Percentiles rank a stretch among this genome's conserved stretches.
Conservation (phyloP, 176 grass and related monocot genomes). For the Musa schizocarpa region DNA sequence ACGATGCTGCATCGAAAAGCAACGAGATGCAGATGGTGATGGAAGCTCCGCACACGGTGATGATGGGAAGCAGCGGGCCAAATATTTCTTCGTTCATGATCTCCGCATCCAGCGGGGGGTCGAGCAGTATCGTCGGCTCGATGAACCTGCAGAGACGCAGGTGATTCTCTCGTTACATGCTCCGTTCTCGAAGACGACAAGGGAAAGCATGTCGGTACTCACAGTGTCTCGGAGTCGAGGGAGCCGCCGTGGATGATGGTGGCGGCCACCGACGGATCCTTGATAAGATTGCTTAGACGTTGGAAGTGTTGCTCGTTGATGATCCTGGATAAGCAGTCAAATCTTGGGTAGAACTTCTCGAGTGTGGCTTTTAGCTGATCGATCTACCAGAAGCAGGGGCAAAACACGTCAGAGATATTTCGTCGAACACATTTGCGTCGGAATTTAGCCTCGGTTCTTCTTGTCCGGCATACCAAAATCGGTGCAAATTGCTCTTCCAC, state of each 20-base stretch:
- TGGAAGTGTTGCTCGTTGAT: slow-evolving; percentile 62
- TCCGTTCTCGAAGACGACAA: not conserved
- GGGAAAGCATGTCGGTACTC: not conserved
- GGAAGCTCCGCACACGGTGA: slow-evolving; percentile 39
- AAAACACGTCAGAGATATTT: not conserved
- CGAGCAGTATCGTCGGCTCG: slow-evolving; percentile 76
- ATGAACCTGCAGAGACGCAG: slow-evolving; percentile 43
- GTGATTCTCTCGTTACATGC: not conserved
- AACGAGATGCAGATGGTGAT: not conserved
- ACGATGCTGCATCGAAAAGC: not conserved
- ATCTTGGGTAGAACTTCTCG: slow-evolving; percentile 30
- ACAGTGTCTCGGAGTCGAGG: slow-evolving; percentile 55
- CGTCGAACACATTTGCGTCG: not conserved
- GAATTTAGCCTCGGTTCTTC: not conserved
- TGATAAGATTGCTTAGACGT: slow-evolving; percentile 43
- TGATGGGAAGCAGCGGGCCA: slow-evolving; percentile 81
- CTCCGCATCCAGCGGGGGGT: slow-evolving; percentile 75
- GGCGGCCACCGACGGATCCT: slow-evolving; percentile 40
- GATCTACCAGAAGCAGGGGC: slow-evolving; percentile 26
- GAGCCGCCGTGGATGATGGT: slow-evolving; percentile 61
- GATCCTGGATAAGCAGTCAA: slow-evolving; percentile 41
- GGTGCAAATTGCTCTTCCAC: slow-evolving; percentile 68
- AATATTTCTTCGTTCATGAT: slow-evolving; percentile 98
- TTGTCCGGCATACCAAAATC: slow-evolving; percentile 34
- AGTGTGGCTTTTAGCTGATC: slow-evolving; percentile 56